Evolutionary conservation across 2,329 filamentous ascomycete genomes (phyloP).

Genomic region (Claviceps sp.): DNA sequence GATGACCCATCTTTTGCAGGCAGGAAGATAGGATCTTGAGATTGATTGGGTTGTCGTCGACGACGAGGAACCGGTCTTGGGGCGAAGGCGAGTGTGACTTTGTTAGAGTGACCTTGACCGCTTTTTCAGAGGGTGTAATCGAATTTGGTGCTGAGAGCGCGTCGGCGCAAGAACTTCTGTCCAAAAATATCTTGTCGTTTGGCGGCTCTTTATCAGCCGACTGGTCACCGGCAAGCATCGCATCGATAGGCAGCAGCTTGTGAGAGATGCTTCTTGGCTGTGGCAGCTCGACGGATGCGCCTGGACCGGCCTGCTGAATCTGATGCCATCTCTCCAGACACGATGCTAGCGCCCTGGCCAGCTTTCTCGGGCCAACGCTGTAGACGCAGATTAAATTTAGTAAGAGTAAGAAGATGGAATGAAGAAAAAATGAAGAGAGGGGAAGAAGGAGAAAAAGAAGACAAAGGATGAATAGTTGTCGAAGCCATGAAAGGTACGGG

Average conservation of each 20-base stretch:
- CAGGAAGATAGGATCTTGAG: constrained; percentile 16
- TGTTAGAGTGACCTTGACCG: too few species aligned
- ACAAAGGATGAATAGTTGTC: too few species aligned
- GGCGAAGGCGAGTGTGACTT: not conserved
- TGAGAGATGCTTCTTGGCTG: not conserved
- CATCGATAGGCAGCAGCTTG: not conserved
- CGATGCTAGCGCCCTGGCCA: constrained; percentile 8
- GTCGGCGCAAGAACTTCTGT: not conserved
- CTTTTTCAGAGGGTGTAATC: not conserved
- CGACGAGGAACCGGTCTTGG: constrained; percentile 12
- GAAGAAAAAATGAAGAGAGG: not conserved
- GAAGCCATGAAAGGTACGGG: too few species aligned
- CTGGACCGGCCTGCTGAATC: not conserved
- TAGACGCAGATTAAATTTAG: not conserved
- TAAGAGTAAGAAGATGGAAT: not conserved
- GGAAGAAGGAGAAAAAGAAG: not conserved
- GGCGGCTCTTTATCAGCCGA: not conserved
- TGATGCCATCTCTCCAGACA: not conserved
- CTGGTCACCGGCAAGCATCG: not conserved
- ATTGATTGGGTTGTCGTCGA: constrained; percentile 26
- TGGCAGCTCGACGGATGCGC: not conserved
- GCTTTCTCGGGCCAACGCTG: constrained; percentile 23
- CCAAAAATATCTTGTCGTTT: not conserved
- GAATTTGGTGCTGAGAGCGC: not conserved
- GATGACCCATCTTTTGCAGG: constrained; percentile 14